These are phyloP conservation scores for Chalciporus piperatus DNA, from an alignment of 768 basidiomycete species.

Conservation along the genomic window DNA sequence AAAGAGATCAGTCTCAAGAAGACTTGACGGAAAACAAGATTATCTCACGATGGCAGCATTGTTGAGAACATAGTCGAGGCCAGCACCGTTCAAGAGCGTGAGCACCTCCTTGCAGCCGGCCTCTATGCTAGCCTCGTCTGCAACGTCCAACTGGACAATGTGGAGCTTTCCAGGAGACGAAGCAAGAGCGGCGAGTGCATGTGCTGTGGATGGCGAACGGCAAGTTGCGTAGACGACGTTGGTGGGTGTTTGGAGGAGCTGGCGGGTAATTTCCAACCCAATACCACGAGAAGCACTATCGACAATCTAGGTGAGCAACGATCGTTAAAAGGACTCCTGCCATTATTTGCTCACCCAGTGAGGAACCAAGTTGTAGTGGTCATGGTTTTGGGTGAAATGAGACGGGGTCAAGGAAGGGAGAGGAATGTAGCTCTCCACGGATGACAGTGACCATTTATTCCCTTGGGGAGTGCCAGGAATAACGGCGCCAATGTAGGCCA, in stretches of 20 bases:
- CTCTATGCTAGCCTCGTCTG: conserved; percentile 25
- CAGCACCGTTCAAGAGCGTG: conserved; percentile 23
- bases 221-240: conserved; percentile 27
- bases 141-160: conserved; percentile 33
- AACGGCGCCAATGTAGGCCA: background rate
- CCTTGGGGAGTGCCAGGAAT: background rate
- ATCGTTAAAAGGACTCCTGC: background rate
- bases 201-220: conserved; percentile 18
- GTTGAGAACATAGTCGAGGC: conserved; percentile 39
- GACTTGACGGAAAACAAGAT: background rate
- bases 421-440: background rate
- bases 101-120: conserved; percentile 21
- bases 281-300: conserved; percentile 13
- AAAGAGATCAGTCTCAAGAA: background rate
- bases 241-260: conserved; percentile 8
- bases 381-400: background rate
- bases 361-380: conserved; percentile 7
- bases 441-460: background rate
- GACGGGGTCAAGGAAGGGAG: background rate
- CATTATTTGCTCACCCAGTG: conserved; percentile 4
- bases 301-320: background rate
- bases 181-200: conserved; percentile 10
- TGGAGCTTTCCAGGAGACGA: conserved; percentile 30
- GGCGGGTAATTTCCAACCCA: conserved; percentile 10
- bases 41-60: conserved; percentile 38